Percentiles rank a stretch among this genome's conserved stretches.
phyloP scores from a whole-genome alignment of 768 basidiomycete genomes.

The Gymnopilus junonius region DNA sequence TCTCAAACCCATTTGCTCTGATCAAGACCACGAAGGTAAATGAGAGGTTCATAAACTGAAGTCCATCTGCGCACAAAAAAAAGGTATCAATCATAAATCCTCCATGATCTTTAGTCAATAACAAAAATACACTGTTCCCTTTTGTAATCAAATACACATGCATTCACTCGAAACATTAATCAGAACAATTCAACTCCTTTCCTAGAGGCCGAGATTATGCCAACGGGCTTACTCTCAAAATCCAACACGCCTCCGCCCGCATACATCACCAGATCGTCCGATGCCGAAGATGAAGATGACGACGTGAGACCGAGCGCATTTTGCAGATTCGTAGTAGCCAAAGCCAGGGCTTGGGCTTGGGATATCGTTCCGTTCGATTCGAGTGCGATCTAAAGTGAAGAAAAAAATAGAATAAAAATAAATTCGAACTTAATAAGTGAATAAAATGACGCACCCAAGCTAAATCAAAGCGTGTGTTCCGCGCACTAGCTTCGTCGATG shows the following conservation, averaged over 20 bases:
- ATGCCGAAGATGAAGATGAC: neutral
- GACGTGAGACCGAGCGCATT: slow-evolving; percentile 39
- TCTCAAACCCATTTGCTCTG: no score
- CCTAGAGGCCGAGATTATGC: slow-evolving; percentile 41
- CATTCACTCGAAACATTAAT: neutral
- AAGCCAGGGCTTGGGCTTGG: slow-evolving; percentile 39
- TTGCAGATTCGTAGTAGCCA: slow-evolving; percentile 50
- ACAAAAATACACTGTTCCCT: neutral
- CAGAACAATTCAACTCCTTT: slow-evolving; percentile 40
- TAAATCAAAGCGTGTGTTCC: slow-evolving; percentile 71
- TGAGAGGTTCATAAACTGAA: no score
- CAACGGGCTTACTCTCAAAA: slow-evolving; percentile 49
- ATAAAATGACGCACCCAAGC: slow-evolving; percentile 46
- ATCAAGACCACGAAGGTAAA: no score
- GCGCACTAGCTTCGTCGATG: slow-evolving; percentile 61
- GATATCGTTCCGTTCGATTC: slow-evolving; percentile 44
- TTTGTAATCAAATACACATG: no score
- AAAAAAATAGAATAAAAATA: neutral
- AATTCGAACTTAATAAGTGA: neutral
- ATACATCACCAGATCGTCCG: slow-evolving; percentile 44
- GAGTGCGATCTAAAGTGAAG: slow-evolving; percentile 23
- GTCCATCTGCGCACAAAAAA: no score
- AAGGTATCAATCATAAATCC: no score
- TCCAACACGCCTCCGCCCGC: slow-evolving; percentile 43
- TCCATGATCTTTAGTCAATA: neutral